Evolutionary conservation across 257 asterid genomes (phyloP).

Genomic region (Solanum sparsipilum): DNA sequence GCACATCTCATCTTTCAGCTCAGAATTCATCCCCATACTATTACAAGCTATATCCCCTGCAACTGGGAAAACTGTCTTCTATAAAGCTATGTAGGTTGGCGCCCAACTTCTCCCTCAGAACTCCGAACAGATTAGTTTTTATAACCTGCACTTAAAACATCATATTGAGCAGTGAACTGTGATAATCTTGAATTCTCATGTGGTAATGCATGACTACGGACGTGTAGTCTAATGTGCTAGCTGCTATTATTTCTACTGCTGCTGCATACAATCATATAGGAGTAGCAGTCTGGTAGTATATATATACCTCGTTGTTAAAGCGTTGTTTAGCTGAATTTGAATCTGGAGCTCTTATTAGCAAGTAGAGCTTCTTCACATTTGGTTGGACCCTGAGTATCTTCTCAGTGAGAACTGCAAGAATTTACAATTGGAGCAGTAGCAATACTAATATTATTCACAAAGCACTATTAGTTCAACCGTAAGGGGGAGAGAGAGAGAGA

Average conservation of each 20-base stretch:
- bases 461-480: neutral
- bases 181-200: neutral
- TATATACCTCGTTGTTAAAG: conserved; percentile 30
- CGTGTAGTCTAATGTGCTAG: neutral
- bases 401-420: conserved; percentile 28
- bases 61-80: neutral
- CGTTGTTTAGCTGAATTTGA: conserved; percentile 9
- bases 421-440: neutral
- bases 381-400: conserved; percentile 46
- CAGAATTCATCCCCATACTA: neutral
- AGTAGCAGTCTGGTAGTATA: neutral
- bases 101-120: conserved; percentile 20
- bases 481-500: neutral
- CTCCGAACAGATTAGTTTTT: conserved; percentile 20
- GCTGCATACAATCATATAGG: neutral
- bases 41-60: neutral
- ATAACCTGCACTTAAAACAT: conserved; percentile 15
- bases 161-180: neutral
- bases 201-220: neutral
- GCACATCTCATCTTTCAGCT: conserved; percentile 12
- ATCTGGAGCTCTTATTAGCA: conserved; percentile 12
- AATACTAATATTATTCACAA: neutral
- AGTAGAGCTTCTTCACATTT: conserved; percentile 1
- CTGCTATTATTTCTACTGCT: neutral
- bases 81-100: neutral